phyloP scores from a whole-genome alignment of 306 rosid species.

The Vachellia collinsii region DNA sequence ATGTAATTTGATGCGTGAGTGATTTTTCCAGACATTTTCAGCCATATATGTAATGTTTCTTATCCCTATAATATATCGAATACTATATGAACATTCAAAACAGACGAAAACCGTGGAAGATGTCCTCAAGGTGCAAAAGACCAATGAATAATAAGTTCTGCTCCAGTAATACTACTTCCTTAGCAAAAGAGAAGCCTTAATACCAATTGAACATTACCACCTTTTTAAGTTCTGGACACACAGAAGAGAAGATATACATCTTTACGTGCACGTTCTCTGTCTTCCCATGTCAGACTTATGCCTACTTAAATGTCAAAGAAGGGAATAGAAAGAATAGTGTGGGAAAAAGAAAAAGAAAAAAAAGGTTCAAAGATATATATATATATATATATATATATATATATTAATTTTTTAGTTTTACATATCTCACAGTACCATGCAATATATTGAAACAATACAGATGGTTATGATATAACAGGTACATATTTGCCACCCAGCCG shows the following conservation, averaged over 20 bases:
- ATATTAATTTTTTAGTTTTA: conserved; percentile 40
- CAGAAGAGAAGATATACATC: background rate
- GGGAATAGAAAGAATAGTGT: background rate
- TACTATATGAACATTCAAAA: background rate
- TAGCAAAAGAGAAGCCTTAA: background rate
- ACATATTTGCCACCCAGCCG: conserved; percentile 39
- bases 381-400: background rate
- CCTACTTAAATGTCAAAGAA: conserved; percentile 1
- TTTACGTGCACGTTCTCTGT: background rate
- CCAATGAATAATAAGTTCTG: background rate
- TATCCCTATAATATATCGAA: conserved; percentile 24
- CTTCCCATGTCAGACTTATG: background rate
- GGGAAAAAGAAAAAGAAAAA: background rate
- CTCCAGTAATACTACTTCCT: background rate
- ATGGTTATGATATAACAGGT: background rate
- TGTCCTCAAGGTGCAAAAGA: background rate
- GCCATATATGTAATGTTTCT: conserved; percentile 28
- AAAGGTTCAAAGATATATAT: background rate
- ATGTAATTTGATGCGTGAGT: conserved; percentile 1
- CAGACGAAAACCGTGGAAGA: background rate
- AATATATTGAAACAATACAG: conserved; percentile 13
- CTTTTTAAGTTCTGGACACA: background rate
- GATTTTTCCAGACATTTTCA: conserved; percentile 24
- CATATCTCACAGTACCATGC: conserved; percentile 26
- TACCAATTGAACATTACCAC: background rate